Evolutionary conservation across 2,329 filamentous ascomycete genomes (phyloP), one percentile per base, ranked within the genome.

Genomic region (Aspergillus costaricaensis): DNA sequence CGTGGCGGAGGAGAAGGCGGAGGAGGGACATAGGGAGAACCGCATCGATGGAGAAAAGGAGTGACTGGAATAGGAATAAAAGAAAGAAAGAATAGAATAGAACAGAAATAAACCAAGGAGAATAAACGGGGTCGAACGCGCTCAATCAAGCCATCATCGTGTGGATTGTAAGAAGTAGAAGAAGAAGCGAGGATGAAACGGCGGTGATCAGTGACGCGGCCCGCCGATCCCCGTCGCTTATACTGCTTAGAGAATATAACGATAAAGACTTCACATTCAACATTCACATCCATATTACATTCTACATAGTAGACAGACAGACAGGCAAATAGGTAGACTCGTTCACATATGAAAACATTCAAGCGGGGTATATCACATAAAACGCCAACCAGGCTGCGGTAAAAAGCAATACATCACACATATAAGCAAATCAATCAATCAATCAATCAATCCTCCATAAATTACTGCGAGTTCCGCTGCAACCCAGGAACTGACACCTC

Each of bases 11-110:
- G 60, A 82, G 60, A 64, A 67, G 69, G 72, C 78, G 83, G 73
- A 81, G 82, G 75, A 80, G n/a, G 39, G 17, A 81, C 83, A 86
- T 86, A 68, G 75, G 79, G 57, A 44, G 10, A 21, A 43, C 54
- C 21, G 23, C 39, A 38, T 53, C 36, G 32, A 51, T 48, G 27
- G 44, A 39, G 49, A 48, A 32, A 41, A 17, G 48, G 57, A 59
- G 58, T 36, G 48, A 56, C 17, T 49, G 52, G 49, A 53, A 59
- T 30, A 32, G 27, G 15, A 10, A 17, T 36, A 15, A 36, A 14
- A 6, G 32, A 36, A 36, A 36, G 30, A 32, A 32, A 32, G 10
- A 32, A 32, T 30, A 9, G 43, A 52, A 54, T 61, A 47, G 38
- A 50, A 58, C 52, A 39, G 30, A 36, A 44, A 36, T 15, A 47